Base-by-base conservation (phyloP, 2,329 filamentous ascomycete species). In the Monosporascus sp. region DNA sequence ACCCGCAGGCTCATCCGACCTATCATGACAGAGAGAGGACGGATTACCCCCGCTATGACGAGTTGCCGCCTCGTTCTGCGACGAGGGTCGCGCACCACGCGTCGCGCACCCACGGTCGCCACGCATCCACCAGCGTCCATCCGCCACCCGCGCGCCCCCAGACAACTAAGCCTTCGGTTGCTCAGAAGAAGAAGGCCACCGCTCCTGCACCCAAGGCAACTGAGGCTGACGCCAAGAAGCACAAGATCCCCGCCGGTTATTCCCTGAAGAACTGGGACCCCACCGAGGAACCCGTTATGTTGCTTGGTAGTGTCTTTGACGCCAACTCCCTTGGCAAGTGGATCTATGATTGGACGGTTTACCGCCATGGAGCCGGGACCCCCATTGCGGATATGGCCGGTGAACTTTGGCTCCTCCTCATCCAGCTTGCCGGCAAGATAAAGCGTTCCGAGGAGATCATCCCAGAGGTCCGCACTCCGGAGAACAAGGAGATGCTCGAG, bases 301-400 rank as follows among this genome's bases (percentile, higher is more conserved):
- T 99, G 25, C 81, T 97, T 22, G 94, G 94, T 49, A 96, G 90
- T 67, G 94, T 97, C 52, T 97, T 97, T 67, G 94, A 97, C 68
- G 90, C 93, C 66, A 97, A 97, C 80, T 96, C 90, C 25, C 81
- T 99, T 31, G 94, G 94, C 66, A 97, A 97, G 74, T 99, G 94
- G 94, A 95, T 99, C 67, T 99, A 96, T 73, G 94, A 97, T 79
- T 99, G 94, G 94, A 97, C 94, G 18, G 90, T 97, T 58, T 96
- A 90, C 75, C 86, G 88, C 69, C 86, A 95, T 61, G 90, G 90
- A 38, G 83, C 90, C 15, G 82, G 83, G 41, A 90, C 88, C 11
- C 89, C 91, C 49, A 89, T 97, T 66, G 84, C 91, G 50, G 91
- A 97, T 60, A 86, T 96, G 72, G 92, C 94, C 2, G 94, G 93